Evolutionary conservation across 1,284 basidiomycete genomes (phyloP), one percentile per base, ranked within the genome.

Genomic region (Puccinia coronata): DNA sequence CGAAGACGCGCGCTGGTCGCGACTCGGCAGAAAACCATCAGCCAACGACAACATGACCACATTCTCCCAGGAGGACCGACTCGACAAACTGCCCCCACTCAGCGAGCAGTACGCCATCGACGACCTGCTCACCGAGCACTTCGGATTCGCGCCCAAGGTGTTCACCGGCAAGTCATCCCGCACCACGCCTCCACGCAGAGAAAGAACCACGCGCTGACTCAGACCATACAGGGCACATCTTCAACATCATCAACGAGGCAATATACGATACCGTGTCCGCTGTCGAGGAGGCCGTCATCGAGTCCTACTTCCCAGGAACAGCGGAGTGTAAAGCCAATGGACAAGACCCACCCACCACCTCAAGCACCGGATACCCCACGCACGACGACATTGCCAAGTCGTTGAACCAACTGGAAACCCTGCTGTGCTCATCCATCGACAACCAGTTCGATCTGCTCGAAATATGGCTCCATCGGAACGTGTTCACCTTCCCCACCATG

Each of bases 61-160:
- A 12, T 78, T 78, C 65, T 49, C 61, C 12, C 63, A 61, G 28
- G 63, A 51, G 20, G 49, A 78, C 25, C 76, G 76, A 47, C 53
- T 78, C 11, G 76, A 78, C 34, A 67, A 63, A 47, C 63, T 69
- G 11, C 63, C 76, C 4, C 76, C 76, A 28, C 63, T 78, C 34
- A 53, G 34, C 76, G 49, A 78, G 18, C 59, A 67, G 25, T 78
- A 78, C 39, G 41, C 61, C 39, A 53, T 78, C 36, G 76, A 78
- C 43, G 76, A 78, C 31, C 63, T 78, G 11, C 76, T 78, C 59
- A 67, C 76, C 49, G 76, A 78, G 53, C 76, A 78, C 53, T 78
- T 78, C 41, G 76, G 61, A 61, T 78, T 78, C 36, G 76, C 76
- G 2, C 76, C 76, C 49, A 78, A 78, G 36, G 63, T 67, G 41